These are phyloP conservation scores for Alternaria gaisen DNA, from an alignment of 2,329 filamentous ascomycete species.

Conservation along the genomic window DNA sequence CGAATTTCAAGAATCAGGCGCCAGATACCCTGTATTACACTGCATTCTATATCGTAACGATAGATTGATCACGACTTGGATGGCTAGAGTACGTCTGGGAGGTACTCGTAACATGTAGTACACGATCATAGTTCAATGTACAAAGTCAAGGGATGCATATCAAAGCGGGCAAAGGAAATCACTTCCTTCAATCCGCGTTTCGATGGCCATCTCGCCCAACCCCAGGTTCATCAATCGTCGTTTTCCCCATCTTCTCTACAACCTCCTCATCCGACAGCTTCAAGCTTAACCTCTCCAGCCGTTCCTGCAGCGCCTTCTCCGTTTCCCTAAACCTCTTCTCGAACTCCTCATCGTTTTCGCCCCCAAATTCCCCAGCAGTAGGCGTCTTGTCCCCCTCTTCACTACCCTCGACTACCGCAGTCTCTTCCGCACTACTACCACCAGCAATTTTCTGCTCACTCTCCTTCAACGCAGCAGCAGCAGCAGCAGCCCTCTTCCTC, in stretches of 20 bases:
- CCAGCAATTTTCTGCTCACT: not conserved
- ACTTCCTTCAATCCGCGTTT: no score
- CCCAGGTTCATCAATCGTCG: not conserved
- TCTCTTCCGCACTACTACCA: not conserved
- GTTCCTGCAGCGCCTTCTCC: constrained; percentile 38
- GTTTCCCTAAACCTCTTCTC: constrained; percentile 38
- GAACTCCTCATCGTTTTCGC: constrained; percentile 43
- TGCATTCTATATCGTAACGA: no score
- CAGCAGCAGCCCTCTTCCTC: not conserved
- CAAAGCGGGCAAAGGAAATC: no score
- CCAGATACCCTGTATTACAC: no score
- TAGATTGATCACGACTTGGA: no score
- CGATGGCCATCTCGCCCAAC: no score
- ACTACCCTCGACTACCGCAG: constrained; percentile 9
- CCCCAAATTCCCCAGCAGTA: constrained; percentile 29
- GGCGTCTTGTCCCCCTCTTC: constrained; percentile 44
- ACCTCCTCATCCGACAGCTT: constrained; percentile 33
- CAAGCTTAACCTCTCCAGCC: constrained; percentile 40
- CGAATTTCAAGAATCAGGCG: no score
- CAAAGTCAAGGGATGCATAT: no score
- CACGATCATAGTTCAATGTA: no score
- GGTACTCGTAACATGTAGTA: no score
- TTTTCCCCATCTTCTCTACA: not conserved
- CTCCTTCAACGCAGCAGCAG: not conserved
- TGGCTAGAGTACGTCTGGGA: no score